Conservation (phyloP, 23 red algal genomes). For the Rhodosorus marinus region DNA sequence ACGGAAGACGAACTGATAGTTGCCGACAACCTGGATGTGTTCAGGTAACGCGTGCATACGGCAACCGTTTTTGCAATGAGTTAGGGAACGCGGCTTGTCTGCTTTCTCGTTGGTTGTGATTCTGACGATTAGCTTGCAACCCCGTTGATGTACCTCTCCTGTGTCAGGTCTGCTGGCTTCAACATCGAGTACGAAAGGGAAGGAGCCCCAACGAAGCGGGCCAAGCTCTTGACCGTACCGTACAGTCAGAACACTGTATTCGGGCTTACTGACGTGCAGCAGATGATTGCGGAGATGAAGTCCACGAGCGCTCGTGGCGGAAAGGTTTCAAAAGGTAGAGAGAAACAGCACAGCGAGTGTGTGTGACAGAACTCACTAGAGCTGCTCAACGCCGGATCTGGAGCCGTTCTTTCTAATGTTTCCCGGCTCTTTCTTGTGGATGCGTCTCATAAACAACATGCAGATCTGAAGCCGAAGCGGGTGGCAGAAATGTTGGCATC, state of each 20-base stretch:
- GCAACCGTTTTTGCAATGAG: neutral
- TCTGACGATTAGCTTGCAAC: too few species aligned
- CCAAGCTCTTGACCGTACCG: slow-evolving; percentile 27
- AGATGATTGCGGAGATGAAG: slow-evolving; percentile 44
- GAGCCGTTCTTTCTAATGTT: neutral
- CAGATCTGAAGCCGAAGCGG: slow-evolving; percentile 1
- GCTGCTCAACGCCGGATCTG: too few species aligned
- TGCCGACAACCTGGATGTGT: neutral
- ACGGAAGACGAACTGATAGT: slow-evolving; percentile 58
- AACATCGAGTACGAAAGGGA: slow-evolving; percentile 8
- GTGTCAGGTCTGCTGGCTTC: slow-evolving; percentile 34
- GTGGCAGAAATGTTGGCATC: slow-evolving; percentile 55
- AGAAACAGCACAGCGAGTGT: too few species aligned
- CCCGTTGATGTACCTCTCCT: slow-evolving; percentile 14
- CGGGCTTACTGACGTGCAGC: slow-evolving; percentile 39
- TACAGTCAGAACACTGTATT: slow-evolving; percentile 40
- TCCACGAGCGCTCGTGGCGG: too few species aligned
- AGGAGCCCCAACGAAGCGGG: slow-evolving; percentile 23
- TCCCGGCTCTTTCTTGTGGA: neutral
- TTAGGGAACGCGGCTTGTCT: neutral
- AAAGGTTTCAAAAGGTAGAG: too few species aligned
- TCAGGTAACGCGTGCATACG: slow-evolving; percentile 1
- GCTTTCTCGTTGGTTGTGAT: neutral
- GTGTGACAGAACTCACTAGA: too few species aligned
- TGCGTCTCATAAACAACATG: neutral